Conservation (phyloP, 1,284 basidiomycete genomes). For the Trichosporon coremiiforme region DNA sequence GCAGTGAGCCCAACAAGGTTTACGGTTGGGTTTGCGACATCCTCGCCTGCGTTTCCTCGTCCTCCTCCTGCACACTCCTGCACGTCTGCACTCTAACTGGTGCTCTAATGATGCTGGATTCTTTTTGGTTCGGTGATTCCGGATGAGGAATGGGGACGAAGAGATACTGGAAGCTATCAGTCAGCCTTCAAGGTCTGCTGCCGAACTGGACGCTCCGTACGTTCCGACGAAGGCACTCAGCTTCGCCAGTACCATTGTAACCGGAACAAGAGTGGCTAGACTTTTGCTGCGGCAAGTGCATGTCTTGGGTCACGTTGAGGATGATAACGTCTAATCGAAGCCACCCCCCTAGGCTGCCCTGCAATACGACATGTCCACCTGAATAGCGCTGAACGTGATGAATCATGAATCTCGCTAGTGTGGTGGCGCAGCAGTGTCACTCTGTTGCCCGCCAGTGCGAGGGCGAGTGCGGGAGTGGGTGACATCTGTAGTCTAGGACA, state of each 20-base stretch:
- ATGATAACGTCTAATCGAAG: neutral
- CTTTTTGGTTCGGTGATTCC: neutral
- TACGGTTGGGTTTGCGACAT: constrained; percentile 8
- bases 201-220: neutral
- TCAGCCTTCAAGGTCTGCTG: constrained; percentile 6
- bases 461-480: neutral
- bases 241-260: too few species aligned
- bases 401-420: neutral
- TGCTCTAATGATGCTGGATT: too few species aligned
- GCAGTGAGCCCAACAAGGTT: neutral
- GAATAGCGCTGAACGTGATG: neutral
- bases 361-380: neutral
- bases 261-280: too few species aligned
- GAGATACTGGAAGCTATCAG: neutral
- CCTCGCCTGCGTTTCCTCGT: constrained; percentile 2
- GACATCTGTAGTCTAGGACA: neutral
- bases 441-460: neutral
- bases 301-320: neutral
- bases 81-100: constrained; percentile 3
- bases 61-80: neutral
- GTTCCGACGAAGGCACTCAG: too few species aligned
- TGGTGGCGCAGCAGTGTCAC: neutral
- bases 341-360: neutral
- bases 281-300: too few species aligned
- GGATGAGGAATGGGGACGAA: neutral